Evolutionary conservation across 2,329 filamentous ascomycete genomes (phyloP).

Genomic region (Ophiostoma pallidulum): DNA sequence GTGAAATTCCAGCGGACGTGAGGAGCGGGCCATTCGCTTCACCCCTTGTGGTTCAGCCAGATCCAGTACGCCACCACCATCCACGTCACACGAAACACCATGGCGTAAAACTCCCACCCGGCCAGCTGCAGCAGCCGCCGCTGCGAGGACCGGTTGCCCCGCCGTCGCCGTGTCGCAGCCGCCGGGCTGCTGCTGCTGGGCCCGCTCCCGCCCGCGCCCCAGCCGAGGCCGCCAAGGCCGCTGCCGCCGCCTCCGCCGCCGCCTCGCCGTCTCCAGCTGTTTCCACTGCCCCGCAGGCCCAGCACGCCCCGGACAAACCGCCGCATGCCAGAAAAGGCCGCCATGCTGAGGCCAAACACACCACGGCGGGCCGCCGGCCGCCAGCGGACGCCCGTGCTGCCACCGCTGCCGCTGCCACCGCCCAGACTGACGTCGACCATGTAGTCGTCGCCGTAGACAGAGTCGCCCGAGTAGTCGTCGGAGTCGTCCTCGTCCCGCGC

Average conservation of each 20-base stretch:
- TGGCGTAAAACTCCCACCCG: conserved; percentile 50
- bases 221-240: conserved; percentile 17
- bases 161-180: conserved; percentile 24
- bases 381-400: conserved; percentile 8
- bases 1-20: no score
- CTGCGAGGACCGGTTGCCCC: conserved; percentile 25
- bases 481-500: conserved; percentile 12
- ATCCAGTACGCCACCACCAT: conserved; percentile 56
- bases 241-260: neutral
- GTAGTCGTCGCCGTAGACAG: conserved; percentile 6
- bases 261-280: conserved; percentile 6
- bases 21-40: no score
- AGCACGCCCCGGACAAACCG: conserved; percentile 2
- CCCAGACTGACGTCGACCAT: conserved; percentile 6
- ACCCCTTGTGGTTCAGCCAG: conserved; percentile 55
- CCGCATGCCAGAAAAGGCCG: neutral
- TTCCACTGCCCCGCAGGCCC: neutral
- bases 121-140: conserved; percentile 25
- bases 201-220: conserved; percentile 2
- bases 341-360: conserved; percentile 1
- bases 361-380: conserved; percentile 13
- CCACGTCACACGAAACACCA: conserved; percentile 52
- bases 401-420: conserved; percentile 1
- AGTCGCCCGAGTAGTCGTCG: neutral
- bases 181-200: conserved; percentile 2